Evolutionary conservation across 2,329 filamentous ascomycete species (phyloP).

Genomic region (Stemphylium lycopersici): DNA sequence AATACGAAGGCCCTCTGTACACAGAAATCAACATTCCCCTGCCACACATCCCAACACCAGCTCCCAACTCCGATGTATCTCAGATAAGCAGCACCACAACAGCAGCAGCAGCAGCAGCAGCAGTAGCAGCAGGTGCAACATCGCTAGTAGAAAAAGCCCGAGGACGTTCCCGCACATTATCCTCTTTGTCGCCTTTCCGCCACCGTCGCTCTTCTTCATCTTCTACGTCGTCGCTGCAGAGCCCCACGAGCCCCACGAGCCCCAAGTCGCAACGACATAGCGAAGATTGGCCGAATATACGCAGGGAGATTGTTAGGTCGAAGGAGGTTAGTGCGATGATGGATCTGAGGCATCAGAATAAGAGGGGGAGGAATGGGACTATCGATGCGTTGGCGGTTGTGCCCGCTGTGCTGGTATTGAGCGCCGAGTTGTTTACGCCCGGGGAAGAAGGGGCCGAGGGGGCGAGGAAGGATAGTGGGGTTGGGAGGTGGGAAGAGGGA

Average conservation of each 20-base stretch:
- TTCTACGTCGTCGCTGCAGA: constrained; percentile 13
- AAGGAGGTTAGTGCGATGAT: constrained; percentile 32
- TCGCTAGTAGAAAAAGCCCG: constrained; percentile 1
- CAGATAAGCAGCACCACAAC: constrained; percentile 7
- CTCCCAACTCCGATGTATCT: not conserved
- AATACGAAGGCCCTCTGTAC: constrained; percentile 37
- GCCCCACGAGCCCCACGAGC: not conserved
- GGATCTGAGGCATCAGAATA: constrained; percentile 30
- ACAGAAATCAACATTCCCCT: constrained; percentile 45
- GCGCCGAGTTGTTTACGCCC: constrained; percentile 46
- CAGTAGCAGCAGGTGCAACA: not conserved
- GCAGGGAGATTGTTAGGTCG: constrained; percentile 27
- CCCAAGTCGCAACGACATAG: not conserved
- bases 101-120: not conserved
- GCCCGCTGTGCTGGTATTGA: constrained; percentile 43
- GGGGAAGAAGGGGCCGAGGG: constrained; percentile 12
- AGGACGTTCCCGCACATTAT: constrained; percentile 30
- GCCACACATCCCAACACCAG: constrained; percentile 24
- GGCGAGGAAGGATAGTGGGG: constrained; percentile 22
- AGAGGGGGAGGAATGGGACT: constrained; percentile 27
- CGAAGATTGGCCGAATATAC: constrained; percentile 29
- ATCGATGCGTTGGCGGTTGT: constrained; percentile 45
- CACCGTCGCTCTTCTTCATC: constrained; percentile 26
- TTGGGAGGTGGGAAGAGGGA: constrained; percentile 35
- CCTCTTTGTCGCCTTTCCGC: constrained; percentile 35